Base-by-base conservation (phyloP, 148 eudicot genomes). In the Silene conica region DNA sequence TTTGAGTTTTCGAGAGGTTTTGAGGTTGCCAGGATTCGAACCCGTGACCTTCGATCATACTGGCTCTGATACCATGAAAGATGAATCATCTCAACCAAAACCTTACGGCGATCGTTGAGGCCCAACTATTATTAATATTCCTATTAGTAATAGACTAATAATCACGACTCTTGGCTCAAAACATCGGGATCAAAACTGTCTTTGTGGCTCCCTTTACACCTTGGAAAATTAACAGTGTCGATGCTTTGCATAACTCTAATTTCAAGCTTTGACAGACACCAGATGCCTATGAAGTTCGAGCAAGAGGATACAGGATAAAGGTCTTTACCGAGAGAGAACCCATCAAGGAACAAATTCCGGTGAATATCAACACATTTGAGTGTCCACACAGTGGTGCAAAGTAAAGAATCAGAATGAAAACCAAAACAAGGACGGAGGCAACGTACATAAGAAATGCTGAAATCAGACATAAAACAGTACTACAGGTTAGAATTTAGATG, bases 261-360 rank as follows among this genome's bases (percentile, higher is more conserved):
- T 60, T 50, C 34, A 31, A 31, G 8, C 52, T 48, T 72, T 46
- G 15, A 25, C 48, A 45, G 45, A 63, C 15, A 65, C 16, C 1
- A 46, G 46, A 71, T 28, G 22, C 69, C 25, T 52, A 15, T 63
- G 16, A 63, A 63, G 67, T 63, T 56, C 55, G 23, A 41, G 70
- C 48, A 59, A 9, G 50, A 46, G 25, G 22, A 65, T 22, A 16
- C 21, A 41, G 69, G 65, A 63, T 48, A 46, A 68, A 70, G 61
- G 70, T 56, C 56, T 67, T 77, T 88, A 88, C 95, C 88, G 90
- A 86, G 82, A 90, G 87, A 71, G 95, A 90, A 54, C 92, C 92
- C 85, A 88, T 85, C 78, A 90, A 77, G 10, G 95, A 90, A 74
- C 95, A 89, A 64, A 89, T 88, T 68, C 95, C 89, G 0, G 84